A percentile compares a stretch with the other conserved stretches of the same genome.
These are phyloP conservation scores for Phytophthora quininea DNA, from an alignment of 352 stramenopile species.

Conservation along the genomic window DNA sequence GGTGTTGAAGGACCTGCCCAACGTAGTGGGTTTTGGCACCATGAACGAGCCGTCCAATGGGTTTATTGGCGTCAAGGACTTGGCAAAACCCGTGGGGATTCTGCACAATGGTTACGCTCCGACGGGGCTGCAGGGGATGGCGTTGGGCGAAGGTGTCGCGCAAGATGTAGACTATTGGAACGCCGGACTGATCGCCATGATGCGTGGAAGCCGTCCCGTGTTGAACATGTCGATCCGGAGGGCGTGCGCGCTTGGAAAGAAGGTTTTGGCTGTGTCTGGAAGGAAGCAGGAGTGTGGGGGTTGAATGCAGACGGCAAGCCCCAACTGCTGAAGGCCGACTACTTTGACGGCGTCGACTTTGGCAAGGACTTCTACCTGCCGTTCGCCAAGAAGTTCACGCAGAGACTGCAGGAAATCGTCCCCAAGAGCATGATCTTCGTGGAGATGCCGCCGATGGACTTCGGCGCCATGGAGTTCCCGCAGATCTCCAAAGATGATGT, in stretches of 20 bases:
- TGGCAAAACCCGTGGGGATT: slow-evolving; percentile 39
- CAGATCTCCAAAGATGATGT: slow-evolving; percentile 52
- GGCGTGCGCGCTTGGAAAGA: slow-evolving; percentile 68
- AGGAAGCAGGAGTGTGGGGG: slow-evolving; percentile 75
- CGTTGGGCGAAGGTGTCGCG: slow-evolving; percentile 65
- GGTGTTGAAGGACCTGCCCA: slow-evolving; percentile 62
- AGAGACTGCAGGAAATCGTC: slow-evolving; percentile 54
- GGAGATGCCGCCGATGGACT: slow-evolving; percentile 76
- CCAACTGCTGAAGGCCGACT: slow-evolving; percentile 51
- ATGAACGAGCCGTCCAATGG: slow-evolving; percentile 90
- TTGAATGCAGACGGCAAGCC: slow-evolving; percentile 38
- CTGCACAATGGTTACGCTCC: slow-evolving; percentile 65
- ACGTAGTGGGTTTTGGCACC: slow-evolving; percentile 87
- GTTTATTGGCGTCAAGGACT: slow-evolving; percentile 66
- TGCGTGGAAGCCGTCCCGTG: slow-evolving; percentile 46
- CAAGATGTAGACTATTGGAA: slow-evolving; percentile 67
- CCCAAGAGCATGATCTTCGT: slow-evolving; percentile 74
- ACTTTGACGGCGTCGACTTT: slow-evolving; percentile 76
- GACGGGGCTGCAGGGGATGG: slow-evolving; percentile 77
- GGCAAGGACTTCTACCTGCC: slow-evolving; percentile 74
- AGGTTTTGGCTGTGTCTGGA: slow-evolving; percentile 68
- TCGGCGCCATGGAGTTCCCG: slow-evolving; percentile 59
- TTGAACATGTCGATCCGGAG: slow-evolving; percentile 51
- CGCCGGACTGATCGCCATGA: slow-evolving; percentile 60
- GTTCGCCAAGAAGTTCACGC: slow-evolving; percentile 61